Evolutionary conservation across 768 basidiomycete species (phyloP).

Genomic region (Kwoniella dendrophila): DNA sequence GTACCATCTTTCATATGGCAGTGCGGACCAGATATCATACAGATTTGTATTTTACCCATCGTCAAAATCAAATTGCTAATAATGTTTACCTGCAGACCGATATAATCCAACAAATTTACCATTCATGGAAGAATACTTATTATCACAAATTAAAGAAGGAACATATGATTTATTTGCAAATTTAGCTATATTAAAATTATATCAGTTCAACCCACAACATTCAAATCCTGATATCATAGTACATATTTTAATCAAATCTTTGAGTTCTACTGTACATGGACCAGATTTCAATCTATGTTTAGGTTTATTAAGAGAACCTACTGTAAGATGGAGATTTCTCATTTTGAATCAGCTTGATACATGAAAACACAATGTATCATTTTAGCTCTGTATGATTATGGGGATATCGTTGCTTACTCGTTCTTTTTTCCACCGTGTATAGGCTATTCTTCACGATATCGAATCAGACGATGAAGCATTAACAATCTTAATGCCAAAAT

Average conservation of each 20-base stretch:
- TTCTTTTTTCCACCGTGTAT: background rate
- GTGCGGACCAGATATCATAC: no score
- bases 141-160: constrained; percentile 85
- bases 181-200: constrained; percentile 92
- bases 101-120: constrained; percentile 94
- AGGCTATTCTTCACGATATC: constrained; percentile 49
- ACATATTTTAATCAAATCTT: constrained; percentile 75
- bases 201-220: constrained; percentile 93
- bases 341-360: no score
- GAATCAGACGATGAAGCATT: constrained; percentile 51
- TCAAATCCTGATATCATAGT: constrained; percentile 91
- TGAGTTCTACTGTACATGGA: constrained; percentile 62
- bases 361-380: no score
- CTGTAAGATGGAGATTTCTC: no score
- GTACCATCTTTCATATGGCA: no score
- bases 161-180: constrained; percentile 96
- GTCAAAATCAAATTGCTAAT: constrained; percentile 5
- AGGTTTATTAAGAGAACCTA: constrained; percentile 62
- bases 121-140: constrained; percentile 94
- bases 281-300: constrained; percentile 95
- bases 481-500: constrained; percentile 40
- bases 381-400: no score
- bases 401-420: background rate
- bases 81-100: constrained; percentile 66
- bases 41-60: no score